These are phyloP conservation scores for Tremella fuciformis DNA, from an alignment of 768 basidiomycete species.

Conservation along the genomic window DNA sequence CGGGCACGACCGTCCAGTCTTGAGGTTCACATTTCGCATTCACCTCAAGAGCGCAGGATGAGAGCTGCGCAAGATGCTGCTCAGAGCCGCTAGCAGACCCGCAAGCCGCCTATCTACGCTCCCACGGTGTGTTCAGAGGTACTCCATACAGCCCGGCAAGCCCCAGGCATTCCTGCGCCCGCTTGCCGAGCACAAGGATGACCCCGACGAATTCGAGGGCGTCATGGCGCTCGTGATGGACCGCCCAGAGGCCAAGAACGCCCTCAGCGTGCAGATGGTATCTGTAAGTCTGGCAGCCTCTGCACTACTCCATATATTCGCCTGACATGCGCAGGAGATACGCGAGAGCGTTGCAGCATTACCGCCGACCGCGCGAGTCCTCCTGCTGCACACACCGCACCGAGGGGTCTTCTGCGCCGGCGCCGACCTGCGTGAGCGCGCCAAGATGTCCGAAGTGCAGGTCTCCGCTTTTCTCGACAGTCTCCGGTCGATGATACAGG, in stretches of 20 bases:
- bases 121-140: no score
- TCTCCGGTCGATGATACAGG: constrained; percentile 66
- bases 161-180: constrained; percentile 38
- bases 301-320: constrained; percentile 10
- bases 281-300: constrained; percentile 54
- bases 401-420: constrained; percentile 84
- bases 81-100: no score
- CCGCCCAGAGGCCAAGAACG: constrained; percentile 78
- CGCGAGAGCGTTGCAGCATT: constrained; percentile 61
- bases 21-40: no score
- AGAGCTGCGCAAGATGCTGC: no score
- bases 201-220: constrained; percentile 55
- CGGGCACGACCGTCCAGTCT: no score
- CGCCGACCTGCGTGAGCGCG: constrained; percentile 80
- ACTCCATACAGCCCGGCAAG: constrained; percentile 1
- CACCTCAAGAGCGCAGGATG: no score
- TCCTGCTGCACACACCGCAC: constrained; percentile 77
- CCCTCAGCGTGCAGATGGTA: constrained; percentile 72
- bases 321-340: constrained; percentile 60
- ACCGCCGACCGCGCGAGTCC: constrained; percentile 63
- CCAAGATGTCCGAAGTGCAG: constrained; percentile 72
- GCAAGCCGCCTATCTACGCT: no score
- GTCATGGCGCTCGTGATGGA: constrained; percentile 74
- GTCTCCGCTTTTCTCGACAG: constrained; percentile 74
- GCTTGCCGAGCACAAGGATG: constrained; percentile 5